Evolutionary conservation across 805 yeast species (phyloP).

Genomic region (Wickerhamiella sorbophila): DNA sequence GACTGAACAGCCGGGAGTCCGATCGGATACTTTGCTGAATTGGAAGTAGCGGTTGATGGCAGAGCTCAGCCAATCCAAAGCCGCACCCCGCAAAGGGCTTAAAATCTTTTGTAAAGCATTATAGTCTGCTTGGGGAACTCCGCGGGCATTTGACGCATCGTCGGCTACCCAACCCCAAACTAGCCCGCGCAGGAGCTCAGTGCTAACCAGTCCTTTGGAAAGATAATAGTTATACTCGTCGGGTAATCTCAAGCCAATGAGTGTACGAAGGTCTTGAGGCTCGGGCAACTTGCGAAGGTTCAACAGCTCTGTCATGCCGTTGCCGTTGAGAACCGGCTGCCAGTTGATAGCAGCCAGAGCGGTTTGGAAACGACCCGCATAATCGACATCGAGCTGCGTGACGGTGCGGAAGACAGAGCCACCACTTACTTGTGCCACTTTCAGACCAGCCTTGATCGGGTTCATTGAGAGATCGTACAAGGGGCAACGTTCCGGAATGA

Average conservation of each 20-base stretch:
- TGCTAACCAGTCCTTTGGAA: slow-evolving; percentile 57
- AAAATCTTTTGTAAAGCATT: slow-evolving; percentile 31
- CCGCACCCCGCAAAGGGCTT: slow-evolving; percentile 39
- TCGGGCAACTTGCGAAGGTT: slow-evolving; percentile 31
- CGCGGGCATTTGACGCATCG: slow-evolving; percentile 32
- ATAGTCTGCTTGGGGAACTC: slow-evolving; percentile 35
- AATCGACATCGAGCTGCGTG: slow-evolving; percentile 19
- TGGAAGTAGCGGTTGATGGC: slow-evolving; percentile 76
- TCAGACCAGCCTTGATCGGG: slow-evolving; percentile 13
- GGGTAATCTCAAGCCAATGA: slow-evolving; percentile 73
- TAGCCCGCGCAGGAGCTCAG: slow-evolving; percentile 51
- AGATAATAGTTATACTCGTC: slow-evolving; percentile 73
- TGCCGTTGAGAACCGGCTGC: slow-evolving; percentile 56
- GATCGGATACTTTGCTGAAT: slow-evolving; percentile 39
- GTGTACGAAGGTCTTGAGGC: slow-evolving; percentile 71
- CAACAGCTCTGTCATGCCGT: slow-evolving; percentile 55
- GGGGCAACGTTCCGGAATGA: slow-evolving; percentile 20
- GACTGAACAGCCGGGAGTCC: slow-evolving; percentile 6
- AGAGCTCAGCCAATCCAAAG: slow-evolving; percentile 53
- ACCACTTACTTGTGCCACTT: slow-evolving; percentile 19
- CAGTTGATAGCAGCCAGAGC: slow-evolving; percentile 56
- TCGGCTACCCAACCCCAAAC: slow-evolving; percentile 42
- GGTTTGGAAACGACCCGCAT: slow-evolving; percentile 40
- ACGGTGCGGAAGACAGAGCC: slow-evolving; percentile 22
- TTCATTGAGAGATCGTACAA: slow-evolving; percentile 6